phyloP scores from a whole-genome alignment of 2,329 filamentous ascomycete genomes.

The Botrytis squamosa region DNA sequence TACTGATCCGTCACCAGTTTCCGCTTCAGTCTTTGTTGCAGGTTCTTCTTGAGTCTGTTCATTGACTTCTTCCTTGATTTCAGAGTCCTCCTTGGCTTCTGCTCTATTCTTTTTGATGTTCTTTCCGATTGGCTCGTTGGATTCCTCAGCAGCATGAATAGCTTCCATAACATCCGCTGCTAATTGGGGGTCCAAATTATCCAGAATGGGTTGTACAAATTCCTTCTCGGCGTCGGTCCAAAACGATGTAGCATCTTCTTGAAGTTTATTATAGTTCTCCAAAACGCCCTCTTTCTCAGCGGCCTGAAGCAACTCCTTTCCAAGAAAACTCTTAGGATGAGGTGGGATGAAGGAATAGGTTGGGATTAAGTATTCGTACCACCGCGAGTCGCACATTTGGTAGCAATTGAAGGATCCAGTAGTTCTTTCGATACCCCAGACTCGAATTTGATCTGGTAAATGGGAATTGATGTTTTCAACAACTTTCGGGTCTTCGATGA shows the following conservation, averaged over 20 bases:
- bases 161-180: conserved; percentile 61
- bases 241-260: conserved; percentile 76
- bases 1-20: neutral
- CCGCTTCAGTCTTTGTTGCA: neutral
- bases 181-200: conserved; percentile 61
- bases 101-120: conserved; percentile 17
- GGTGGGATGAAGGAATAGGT: conserved; percentile 91
- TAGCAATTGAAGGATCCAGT: conserved; percentile 94
- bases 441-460: conserved; percentile 82
- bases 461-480: conserved; percentile 87
- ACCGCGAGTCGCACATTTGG: conserved; percentile 88
- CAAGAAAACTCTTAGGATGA: conserved; percentile 82
- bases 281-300: conserved; percentile 72
- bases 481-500: conserved; percentile 85
- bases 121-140: conserved; percentile 23
- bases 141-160: conserved; percentile 47
- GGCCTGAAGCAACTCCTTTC: conserved; percentile 75
- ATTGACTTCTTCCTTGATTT: neutral
- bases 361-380: conserved; percentile 96
- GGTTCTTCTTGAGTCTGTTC: conserved; percentile 15
- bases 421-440: conserved; percentile 91
- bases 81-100: neutral
- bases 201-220: conserved; percentile 70
- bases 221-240: conserved; percentile 83
- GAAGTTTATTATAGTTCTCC: conserved; percentile 64